Conservation (phyloP, 148 eudicot species). For the Rhododendron ovatum region DNA sequence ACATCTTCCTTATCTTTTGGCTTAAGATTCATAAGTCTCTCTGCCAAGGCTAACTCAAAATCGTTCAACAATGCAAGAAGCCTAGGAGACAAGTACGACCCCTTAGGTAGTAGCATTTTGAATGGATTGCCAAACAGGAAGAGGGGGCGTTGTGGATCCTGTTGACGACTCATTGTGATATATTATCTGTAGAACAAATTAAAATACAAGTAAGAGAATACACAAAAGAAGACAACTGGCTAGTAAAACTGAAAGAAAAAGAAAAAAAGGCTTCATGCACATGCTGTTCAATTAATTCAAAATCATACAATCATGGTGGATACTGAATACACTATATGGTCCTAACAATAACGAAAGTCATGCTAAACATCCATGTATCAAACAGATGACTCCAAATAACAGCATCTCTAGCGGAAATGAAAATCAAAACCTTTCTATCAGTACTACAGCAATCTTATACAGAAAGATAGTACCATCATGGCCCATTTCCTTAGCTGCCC, state of each 20-base stretch:
- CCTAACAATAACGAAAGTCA: not conserved
- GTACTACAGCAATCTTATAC: not conserved
- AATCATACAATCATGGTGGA: not conserved
- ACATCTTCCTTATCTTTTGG: constrained; percentile 49
- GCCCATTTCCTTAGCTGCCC: not conserved
- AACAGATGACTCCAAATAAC: not conserved
- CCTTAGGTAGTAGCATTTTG: constrained; percentile 53
- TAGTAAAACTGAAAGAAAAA: not conserved
- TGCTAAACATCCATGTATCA: not conserved
- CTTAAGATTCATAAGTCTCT: constrained; percentile 48
- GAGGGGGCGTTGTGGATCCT: constrained; percentile 63
- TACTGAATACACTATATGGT: not conserved
- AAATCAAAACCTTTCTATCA: not conserved
- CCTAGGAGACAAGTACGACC: constrained; percentile 51
- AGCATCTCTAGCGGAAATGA: not conserved
- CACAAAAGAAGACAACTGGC: not conserved
- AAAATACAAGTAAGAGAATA: not conserved
- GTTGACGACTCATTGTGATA: constrained; percentile 59
- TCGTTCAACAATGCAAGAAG: constrained; percentile 44
- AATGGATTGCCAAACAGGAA: constrained; percentile 76
- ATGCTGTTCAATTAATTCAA: not conserved
- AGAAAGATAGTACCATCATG: not conserved
- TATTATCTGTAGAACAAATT: constrained; percentile 28
- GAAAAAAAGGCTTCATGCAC: not conserved
- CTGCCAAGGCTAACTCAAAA: constrained; percentile 64